Base-by-base conservation (phyloP, 2,329 filamentous ascomycete genomes). In the Seiridium unicorne region DNA sequence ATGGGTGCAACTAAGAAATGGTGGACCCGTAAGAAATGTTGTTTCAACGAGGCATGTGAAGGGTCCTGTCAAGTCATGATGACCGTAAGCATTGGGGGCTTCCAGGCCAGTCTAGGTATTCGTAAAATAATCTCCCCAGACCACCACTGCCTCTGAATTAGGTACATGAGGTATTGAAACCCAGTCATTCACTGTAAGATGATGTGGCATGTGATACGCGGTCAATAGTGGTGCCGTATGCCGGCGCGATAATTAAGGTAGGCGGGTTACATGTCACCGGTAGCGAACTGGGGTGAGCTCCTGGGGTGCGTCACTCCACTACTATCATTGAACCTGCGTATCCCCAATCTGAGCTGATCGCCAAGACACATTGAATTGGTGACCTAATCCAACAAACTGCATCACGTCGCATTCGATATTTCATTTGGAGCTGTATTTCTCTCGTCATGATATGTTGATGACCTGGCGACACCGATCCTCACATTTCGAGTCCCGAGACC, bases 1-100 rank as follows among this genome's bases (percentile, higher is more conserved):
- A 60, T 67, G 13, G 63, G 63, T 6, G 64, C 63, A 36, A 62
- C 31, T 32, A 66, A 63, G 48, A 46, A 49, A 26, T 26, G 2
- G 18, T 26, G 18, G 18, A 26, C 18, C 18, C 18, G 18, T 26
- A 26, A 26, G 18, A 26, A 26, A 26, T 26, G 18, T 26, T 26
- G 18, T 26, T 26, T 26, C 18, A 26, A 26, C 18, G 18, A 26
- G 18, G 18, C 18, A 26, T 26, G 18, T 26, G 18, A 26, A 26
- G 18, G 18, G 18, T 26, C 18, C 1, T 26, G 18, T 26, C 18
- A 26, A 26, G 18, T 26, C 18, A 26, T 26, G 18, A 26, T 26
- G 18, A 26, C 18, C 18, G 18, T 26, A 26, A 26, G 18, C 18
- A 26, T 26, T 26, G 18, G 18, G 18, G 18, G 18, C 18, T 26